Base-by-base conservation (phyloP, 78 protist species). In the Cavenderia fasciculata region DNA sequence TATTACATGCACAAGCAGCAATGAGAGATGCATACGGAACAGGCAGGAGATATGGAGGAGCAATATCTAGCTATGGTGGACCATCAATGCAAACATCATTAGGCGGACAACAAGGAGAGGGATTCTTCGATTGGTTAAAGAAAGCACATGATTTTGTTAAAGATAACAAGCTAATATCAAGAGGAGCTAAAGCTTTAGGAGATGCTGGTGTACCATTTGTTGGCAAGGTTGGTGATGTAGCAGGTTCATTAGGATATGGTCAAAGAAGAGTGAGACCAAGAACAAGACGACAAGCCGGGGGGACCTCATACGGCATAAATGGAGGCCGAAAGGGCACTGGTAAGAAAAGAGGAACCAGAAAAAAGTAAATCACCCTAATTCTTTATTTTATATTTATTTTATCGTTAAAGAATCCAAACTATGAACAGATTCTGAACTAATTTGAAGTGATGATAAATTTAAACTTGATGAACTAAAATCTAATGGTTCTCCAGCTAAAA, bases 41-140 rank as follows among this genome's bases (percentile, higher is more conserved):
- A 7, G 16, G 65, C 12, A 12, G 54, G 27, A 12, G 14, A 18
- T 14, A 49, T 49, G 27, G 14, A 18, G 65, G 65, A 27, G 16
- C 12, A 14, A 59, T 59, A 8, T 19, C 16, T 14, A 21, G 33
- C 12, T 19, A 21, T 59, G n/a, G n/a, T 59, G 40, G 27, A 19
- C 65, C n/a, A 8, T 8, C 10, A 19, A 59, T 19, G 27, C 65
- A 59, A 11, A 59, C 65, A 19, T 19, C 33, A 8, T 25, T 59
- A 59, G 65, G 65, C 8, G 65, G 65, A 21, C 65, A 59, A 59
- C 65, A 59, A 19, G 65, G 65, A 19, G 65, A 59, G 12, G 65
- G 65, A 19, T 59, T 59, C 10, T 21, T 10, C 7, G 65, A 59
- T 59, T 59, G 65, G 65, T 27, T 59, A 59, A 59, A 59, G 27